Base-by-base conservation (phyloP, 805 yeast species). In the Hanseniaspora pseudoguilliermondii region DNA sequence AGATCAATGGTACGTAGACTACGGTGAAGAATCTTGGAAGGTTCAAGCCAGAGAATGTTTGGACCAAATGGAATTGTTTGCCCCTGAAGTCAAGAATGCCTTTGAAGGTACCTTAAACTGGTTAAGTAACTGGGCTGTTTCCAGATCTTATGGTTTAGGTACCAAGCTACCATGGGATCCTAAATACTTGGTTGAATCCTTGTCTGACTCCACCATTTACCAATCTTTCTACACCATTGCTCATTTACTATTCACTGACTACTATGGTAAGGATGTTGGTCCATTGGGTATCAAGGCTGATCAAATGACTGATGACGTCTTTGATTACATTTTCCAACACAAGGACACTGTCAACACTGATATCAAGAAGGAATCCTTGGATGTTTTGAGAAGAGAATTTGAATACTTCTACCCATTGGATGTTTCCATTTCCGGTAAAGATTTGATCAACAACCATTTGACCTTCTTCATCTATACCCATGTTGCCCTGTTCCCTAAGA, bases 41-140 rank as follows among this genome's bases (percentile, higher is more conserved):
- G 71, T 75, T 16, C 80, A 79, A 67, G 95, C 96, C 54, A 72
- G 82, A 60, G 93, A 84, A 64, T 84, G 95, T 69, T 77, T 93
- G 59, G 76, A 75, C 48, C 68, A 71, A 58, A 82, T 93, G 91
- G 79, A 85, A 68, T 78, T 90, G 11, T 91, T 79, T 75, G 76
- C 83, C 54, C 75, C 82, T 50, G 97, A 90, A 73, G 86, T 95
- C 43, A 79, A 84, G 64, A 81, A 91, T 66, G 96, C 95, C 7
- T 91, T 93, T 64, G 96, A 89, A 71, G 90, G 89, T 70, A 95
- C 86, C 57, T 76, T 93, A 65, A 95, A 84, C 62, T 93, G 98
- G 98, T 80, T 93, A 66, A 86, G 84, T 74, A 90, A 89, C 75
- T 93, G 98, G 98, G 97, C 98, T 53, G 87, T 93, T 58, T 87